Base-by-base conservation (phyloP, 2,329 filamentous ascomycete species). In the Parastagonospora nodorum region DNA sequence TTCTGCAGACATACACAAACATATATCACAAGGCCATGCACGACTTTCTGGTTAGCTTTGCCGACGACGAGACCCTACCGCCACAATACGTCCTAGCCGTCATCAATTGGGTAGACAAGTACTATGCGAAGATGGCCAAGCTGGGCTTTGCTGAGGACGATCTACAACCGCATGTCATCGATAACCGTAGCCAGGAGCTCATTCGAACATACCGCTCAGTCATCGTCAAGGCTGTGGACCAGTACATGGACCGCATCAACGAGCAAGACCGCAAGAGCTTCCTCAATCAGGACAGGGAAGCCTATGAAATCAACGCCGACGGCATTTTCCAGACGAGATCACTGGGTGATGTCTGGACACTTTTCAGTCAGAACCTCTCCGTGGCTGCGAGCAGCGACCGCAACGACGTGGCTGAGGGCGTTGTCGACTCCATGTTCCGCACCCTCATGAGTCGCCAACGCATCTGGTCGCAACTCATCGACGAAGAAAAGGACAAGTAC, bases 21-120 rank as follows among this genome's bases (percentile, higher is more conserved):
- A 92, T 96, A 55, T 99, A 99, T 72, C 94, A 99, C 77, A 82
- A 84, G 58, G 83, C 93, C 61, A 97, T 99, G 93, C 94, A 96
- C 77, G 91, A 97, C 73, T 96, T 94, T 72, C 82, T 99, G 8
- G 78, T 95, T 45, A 84, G 80, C 24, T 85, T 92, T 69, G 87
- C 97, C 51, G 89, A 97, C 62, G 90, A 96, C 66, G 84, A 89
- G 1, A 86, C 92, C 44, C 83, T 91, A n/a, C 90, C 86, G 40
- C 92, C 92, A 0, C 88, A 88, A 16, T 91, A 96, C 69, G 89
- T 94, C 63, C 84, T 99, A 15, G 88, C 91, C 57, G 95, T 99
- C 60, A 88, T 97, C 66, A 89, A 95, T 68, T 99, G 93, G 88
- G 90, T 90, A 5, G 90, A 95, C 57, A 94, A 93, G 70, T 99